A percentile compares a stretch with the other conserved stretches of the same genome.
These are phyloP conservation scores for Bipolaris sorokiniana DNA, from an alignment of 2,329 filamentous ascomycete genomes.

Conservation along the genomic window DNA sequence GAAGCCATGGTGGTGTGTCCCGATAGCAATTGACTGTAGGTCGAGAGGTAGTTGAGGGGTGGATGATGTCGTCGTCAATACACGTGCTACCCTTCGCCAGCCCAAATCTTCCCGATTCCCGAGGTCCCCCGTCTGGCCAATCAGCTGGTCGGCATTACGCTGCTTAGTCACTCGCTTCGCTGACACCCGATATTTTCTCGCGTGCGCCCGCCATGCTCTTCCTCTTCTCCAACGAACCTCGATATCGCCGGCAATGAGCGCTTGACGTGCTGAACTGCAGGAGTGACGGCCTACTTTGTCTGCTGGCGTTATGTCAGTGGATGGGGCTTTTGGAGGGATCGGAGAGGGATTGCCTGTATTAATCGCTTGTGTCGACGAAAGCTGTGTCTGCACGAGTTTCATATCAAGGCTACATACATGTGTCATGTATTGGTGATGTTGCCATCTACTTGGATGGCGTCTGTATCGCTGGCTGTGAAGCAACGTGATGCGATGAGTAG, in stretches of 20 bases:
- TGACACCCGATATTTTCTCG: slow-evolving; percentile 44
- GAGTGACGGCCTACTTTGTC: slow-evolving; percentile 44
- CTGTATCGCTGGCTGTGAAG: background rate
- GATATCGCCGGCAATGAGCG: slow-evolving; percentile 48
- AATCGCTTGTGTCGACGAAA: slow-evolving; percentile 57
- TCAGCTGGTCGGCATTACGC: slow-evolving; percentile 21
- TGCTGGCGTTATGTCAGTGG: slow-evolving; percentile 51
- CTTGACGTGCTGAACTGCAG: slow-evolving; percentile 41
- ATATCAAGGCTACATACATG: slow-evolving; percentile 63
- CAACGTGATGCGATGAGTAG: background rate
- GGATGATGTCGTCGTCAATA: slow-evolving; percentile 33
- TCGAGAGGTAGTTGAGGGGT: slow-evolving; percentile 31
- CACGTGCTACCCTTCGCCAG: background rate
- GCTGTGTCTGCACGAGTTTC: slow-evolving; percentile 57
- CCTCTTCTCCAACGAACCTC: slow-evolving; percentile 47
- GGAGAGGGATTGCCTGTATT: slow-evolving; percentile 59
- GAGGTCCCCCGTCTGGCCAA: slow-evolving; percentile 38
- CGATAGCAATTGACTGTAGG: slow-evolving; percentile 23
- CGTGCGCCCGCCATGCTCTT: slow-evolving; percentile 14
- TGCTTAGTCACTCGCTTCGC: slow-evolving; percentile 38
- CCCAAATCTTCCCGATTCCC: slow-evolving; percentile 33
- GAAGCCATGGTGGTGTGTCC: slow-evolving; percentile 47
- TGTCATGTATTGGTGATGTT: slow-evolving; percentile 18
- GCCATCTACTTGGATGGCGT: background rate
- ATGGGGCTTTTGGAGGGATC: slow-evolving; percentile 48